Base-by-base conservation (phyloP, 2,329 filamentous ascomycete genomes). In the Fusarium duplospermum region DNA sequence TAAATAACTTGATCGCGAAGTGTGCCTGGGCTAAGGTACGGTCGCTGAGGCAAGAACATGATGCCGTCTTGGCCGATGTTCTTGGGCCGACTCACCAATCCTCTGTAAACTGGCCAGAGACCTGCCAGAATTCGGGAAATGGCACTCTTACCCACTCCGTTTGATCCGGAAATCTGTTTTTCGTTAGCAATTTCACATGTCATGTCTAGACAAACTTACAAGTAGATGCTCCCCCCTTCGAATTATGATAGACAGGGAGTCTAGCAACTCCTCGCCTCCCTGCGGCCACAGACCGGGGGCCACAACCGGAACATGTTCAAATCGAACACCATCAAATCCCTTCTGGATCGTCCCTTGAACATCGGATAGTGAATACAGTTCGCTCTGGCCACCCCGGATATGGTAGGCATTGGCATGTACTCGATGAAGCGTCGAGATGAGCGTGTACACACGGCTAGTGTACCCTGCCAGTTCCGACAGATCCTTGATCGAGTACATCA, bases 401-500 rank as follows among this genome's bases (percentile, higher is more conserved):
- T 93, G 91, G 83, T 99, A 99, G 2, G 95, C 93, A 79, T 95
- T 90, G 59, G 96, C 95, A 79, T 99, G 95, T 2, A 97, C 95
- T 35, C 96, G 92, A 80, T 99, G 96, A 29, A 99, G 89, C 0
- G 96, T 98, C 52, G 95, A 96, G 79, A 99, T 97, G 45, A 99
- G 88, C 13, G 95, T 97, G 85, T 98, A 99, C 14, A 99, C 95
- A 52, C 96, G 92, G 67, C 94, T 98, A 1, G 96, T 99, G 84
- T 98, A 97, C 24, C 96, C 96, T 6, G 96, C 96, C 36, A 99
- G 87, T 81, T 99, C 96, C 2, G 95, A 95, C 38, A 99, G 90
- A 80, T 99, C 97, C 84, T 99, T 99, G 87, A 99, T 97, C 71
- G 94, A 96, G 86, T 99, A 99, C 96, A 99, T 99, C 94, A 99